Evolutionary conservation across 148 eudicot genomes (phyloP), one percentile per base, ranked within the genome.

Genomic region (Rhododendron henanense): DNA sequence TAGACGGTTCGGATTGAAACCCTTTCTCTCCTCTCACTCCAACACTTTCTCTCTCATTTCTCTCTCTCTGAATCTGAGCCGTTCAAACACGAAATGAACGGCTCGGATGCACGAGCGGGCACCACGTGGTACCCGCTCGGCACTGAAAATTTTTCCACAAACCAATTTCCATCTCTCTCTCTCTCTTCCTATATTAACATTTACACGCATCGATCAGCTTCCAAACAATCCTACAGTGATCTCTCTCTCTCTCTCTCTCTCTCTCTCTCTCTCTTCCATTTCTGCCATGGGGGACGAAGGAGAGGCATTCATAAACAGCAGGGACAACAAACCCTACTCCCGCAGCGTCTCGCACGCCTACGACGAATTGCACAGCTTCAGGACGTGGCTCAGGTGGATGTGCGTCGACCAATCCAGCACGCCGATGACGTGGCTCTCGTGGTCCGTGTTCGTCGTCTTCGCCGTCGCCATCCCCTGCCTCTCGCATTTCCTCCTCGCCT

Each of bases 371-470:
- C 90, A 86, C 0, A 88, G 90, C 71, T 95, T 95, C 85, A 88
- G 99, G 2, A 79, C 91, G 2, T 96, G 95, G 88, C 92, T 96
- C 4, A 87, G 89, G 8, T 95, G 91, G 90, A 91, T 96, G 93
- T 96, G 98, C 85, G 98, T 95, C 1, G 99, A 96, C 75, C 99
- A 96, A 87, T 95, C 97, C 0, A 81, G 85, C 31, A 16, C 33
- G 13, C 82, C 50, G 57, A 87, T 92, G 10, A 6, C 93, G 0
- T 84, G 67, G 10, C 86, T 94, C 4, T 95, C 99, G 1, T 96
- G 97, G 97, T 53, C 53, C 65, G 88, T 92, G 0, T 95, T 95
- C 88, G 0, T 92, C 13, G 13, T 89, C 0, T 86, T 96, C n/a
- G 85, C 96, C 2, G 78, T 96, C 67, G 45, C 88, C 14, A 89